These are phyloP conservation scores for Alternaria metachromatica DNA, from an alignment of 2,329 filamentous ascomycete species.

Conservation along the genomic window DNA sequence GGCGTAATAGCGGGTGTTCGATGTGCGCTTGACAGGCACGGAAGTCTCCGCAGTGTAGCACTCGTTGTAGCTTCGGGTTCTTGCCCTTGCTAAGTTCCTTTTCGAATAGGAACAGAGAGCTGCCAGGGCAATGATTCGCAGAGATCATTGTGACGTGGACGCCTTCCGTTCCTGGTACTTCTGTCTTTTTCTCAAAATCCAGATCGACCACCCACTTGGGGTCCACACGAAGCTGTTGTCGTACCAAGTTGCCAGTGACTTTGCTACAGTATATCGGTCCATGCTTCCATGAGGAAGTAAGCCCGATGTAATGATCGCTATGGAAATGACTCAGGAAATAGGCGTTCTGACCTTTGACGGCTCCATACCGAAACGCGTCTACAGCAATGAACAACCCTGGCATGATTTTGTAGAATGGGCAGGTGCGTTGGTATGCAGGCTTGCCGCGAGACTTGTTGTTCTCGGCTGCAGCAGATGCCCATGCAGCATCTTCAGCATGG, in stretches of 20 bases:
- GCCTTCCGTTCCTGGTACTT: conserved; percentile 82
- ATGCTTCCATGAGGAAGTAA: conserved; percentile 87
- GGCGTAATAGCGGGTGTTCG: conserved; percentile 78
- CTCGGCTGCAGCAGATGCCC: conserved; percentile 82
- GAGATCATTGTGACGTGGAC: conserved; percentile 92
- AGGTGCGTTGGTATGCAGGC: conserved; percentile 85
- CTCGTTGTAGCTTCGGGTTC: conserved; percentile 71
- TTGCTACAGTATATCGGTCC: conserved; percentile 96
- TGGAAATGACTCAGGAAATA: conserved; percentile 99
- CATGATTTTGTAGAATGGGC: conserved; percentile 98
- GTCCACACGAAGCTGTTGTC: conserved; percentile 83
- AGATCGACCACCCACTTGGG: conserved; percentile 84
- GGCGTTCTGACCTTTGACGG: conserved; percentile 87
- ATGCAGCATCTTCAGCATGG: conserved; percentile 88
- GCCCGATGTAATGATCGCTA: conserved; percentile 93
- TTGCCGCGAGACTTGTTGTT: conserved; percentile 82
- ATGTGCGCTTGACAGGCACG: conserved; percentile 86
- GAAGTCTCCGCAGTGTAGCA: conserved; percentile 96
- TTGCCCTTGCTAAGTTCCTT: conserved; percentile 70
- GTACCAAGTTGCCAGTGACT: conserved; percentile 88
- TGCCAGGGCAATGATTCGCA: conserved; percentile 96
- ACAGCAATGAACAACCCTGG: conserved; percentile 92
- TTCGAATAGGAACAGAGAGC: conserved; percentile 91
- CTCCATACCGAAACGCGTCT: conserved; percentile 94
- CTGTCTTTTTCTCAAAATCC: conserved; percentile 80